Base-by-base conservation (phyloP, 352 stramenopile genomes). In the Pythium vanterpoolii region DNA sequence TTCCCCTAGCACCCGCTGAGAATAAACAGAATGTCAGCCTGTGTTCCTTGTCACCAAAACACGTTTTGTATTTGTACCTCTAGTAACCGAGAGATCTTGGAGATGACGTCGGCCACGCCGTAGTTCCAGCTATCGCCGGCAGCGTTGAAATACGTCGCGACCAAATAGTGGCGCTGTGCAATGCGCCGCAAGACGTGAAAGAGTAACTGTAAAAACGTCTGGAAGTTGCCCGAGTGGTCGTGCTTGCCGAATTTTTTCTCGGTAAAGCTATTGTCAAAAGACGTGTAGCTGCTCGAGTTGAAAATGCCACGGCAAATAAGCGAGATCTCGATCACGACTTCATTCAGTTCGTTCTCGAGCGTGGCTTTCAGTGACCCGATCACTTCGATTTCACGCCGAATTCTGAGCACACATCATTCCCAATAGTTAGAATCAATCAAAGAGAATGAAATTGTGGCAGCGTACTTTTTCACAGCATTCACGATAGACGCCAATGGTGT, bases 371-470 rank as follows among this genome's bases (percentile, higher is more conserved):
- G 74, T 16, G 77, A 83, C 2, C 83, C 80, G 51, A 89, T 82
- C 3, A 85, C 76, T 68, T 92, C 85, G 60, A 86, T 76, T 51
- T 94, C 82, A 23, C 82, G 77, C 24, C 87, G 82, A 14, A 92
- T 64, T 30, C 84, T 92, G 51, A 5, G 14, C 8, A 42, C 13
- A n/a, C 34, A 38, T 38, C 3, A 13, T 10, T 27, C n/a, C 28
- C 30, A n/a, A 21, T 10, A 11, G 19, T 19, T 11, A 46, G 4
- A 21, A 19, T 46, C 1, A 2, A 26, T 19, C 16, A 27, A 24
- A 14, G 39, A 26, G 8, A 11, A 30, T 19, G 8, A 33, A 28
- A n/a, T 34, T 9, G 11, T 14, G 5, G n/a, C 11, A 36, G 16
- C 50, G 14, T 19, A 90, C 83, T 79, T 86, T 73, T 87, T 90